Conservation (phyloP, 129 eudicot species). For the Cynara cardunculus region DNA sequence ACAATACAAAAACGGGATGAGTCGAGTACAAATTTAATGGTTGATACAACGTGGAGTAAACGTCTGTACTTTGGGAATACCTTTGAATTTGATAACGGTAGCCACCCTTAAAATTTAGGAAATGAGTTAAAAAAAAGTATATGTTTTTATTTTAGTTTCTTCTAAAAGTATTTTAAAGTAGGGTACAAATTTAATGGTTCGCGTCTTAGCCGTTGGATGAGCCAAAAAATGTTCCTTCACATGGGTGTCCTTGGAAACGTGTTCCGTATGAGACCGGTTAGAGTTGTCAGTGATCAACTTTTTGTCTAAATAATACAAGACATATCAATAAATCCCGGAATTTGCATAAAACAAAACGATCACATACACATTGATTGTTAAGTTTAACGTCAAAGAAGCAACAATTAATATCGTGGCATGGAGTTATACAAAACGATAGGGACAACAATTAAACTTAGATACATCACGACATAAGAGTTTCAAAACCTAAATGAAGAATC, state of each 20-base stretch:
- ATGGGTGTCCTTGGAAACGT: no score
- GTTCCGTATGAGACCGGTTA: no score
- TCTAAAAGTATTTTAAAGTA: no score
- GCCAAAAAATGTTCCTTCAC: no score
- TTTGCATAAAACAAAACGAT: neutral
- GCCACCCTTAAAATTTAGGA: neutral
- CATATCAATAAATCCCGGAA: neutral
- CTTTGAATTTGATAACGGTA: neutral
- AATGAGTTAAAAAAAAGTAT: no score
- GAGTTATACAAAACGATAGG: neutral
- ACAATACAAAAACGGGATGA: conserved; percentile 2
- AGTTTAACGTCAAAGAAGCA: neutral
- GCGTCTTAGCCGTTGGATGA: no score
- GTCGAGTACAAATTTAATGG: conserved; percentile 1
- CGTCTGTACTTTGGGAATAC: neutral
- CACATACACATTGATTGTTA: neutral
- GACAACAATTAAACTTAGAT: neutral
- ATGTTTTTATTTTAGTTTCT: no score
- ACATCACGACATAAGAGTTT: neutral
- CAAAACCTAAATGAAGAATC: neutral
- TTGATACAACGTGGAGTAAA: conserved; percentile 21
- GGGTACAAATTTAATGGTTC: no score
- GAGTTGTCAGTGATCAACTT: no score
- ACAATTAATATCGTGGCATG: neutral
- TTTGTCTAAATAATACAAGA: no score